These are phyloP conservation scores for Solanum dulcamara DNA, from an alignment of 257 asterid genomes.

Conservation along the genomic window DNA sequence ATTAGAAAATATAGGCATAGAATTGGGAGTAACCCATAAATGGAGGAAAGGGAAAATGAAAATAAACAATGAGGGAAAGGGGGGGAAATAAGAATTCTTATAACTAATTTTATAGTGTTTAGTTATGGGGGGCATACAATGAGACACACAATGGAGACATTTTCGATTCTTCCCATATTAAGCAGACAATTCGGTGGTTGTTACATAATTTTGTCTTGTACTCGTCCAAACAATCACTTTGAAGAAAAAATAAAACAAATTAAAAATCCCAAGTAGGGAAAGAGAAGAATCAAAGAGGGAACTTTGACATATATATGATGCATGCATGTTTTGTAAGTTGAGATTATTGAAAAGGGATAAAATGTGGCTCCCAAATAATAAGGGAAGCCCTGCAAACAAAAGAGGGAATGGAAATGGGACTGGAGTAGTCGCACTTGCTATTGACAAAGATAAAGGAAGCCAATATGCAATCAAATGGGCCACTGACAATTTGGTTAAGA, in stretches of 20 bases:
- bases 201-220: not conserved
- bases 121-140: not conserved
- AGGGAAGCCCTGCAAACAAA: not conserved
- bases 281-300: not conserved
- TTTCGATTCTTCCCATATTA: constrained; percentile 2
- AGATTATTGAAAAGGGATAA: not conserved
- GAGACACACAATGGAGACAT: not conserved
- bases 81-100: not conserved
- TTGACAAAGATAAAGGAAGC: constrained; percentile 76
- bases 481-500: constrained; percentile 44
- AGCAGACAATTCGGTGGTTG: not conserved
- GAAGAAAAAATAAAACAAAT: not conserved
- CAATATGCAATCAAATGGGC: constrained; percentile 77
- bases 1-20: not conserved
- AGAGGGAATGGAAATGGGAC: constrained; percentile 1
- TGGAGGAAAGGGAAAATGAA: not conserved
- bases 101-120: not conserved
- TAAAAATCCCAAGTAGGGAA: not conserved
- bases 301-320: not conserved
- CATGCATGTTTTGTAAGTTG: not conserved
- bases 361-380: constrained; percentile 53
- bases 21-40: not conserved
- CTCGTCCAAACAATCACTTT: not conserved
- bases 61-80: not conserved
- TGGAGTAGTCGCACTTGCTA: constrained; percentile 74